Conservation (phyloP, 768 basidiomycete species). For the Amanita rubescens region DNA sequence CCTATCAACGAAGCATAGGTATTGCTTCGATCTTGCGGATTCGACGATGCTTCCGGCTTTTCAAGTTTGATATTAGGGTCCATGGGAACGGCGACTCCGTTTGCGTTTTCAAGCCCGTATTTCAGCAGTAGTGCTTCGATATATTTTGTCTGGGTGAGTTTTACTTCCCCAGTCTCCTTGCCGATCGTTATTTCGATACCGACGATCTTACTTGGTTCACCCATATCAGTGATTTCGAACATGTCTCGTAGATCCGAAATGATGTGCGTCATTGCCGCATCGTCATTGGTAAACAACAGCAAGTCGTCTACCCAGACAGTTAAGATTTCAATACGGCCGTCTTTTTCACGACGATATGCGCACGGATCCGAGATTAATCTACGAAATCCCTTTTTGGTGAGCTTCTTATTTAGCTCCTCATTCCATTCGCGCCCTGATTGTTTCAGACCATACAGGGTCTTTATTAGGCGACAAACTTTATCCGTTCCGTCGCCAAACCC, state of each 20-base stretch:
- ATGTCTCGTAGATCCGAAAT: conserved; percentile 5
- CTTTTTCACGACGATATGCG: conserved; percentile 4
- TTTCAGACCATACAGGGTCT: conserved; percentile 32
- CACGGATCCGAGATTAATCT: conserved; percentile 8
- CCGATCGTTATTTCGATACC: conserved; percentile 18
- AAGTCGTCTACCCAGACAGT: conserved; percentile 10
- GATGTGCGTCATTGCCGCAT: background rate
- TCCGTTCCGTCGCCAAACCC: conserved; percentile 22
- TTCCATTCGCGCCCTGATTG: conserved; percentile 24
- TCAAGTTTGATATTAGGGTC: conserved; percentile 9
- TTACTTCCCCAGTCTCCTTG: conserved; percentile 8
- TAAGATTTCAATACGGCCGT: background rate
- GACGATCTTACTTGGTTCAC: conserved; percentile 17
- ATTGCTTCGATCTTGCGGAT: background rate
- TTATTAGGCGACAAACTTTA: conserved; percentile 16
- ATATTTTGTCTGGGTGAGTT: conserved; percentile 15
- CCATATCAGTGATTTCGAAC: background rate
- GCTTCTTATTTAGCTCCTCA: conserved; percentile 12
- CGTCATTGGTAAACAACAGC: background rate
- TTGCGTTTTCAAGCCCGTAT: conserved; percentile 6
- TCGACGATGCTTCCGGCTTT: too few species aligned
- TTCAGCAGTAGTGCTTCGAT: conserved; percentile 13
- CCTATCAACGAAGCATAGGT: background rate
- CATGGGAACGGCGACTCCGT: conserved; percentile 9
- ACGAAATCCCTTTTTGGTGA: conserved; percentile 14